A percentile compares a stretch with the other conserved stretches of the same genome.
Evolutionary conservation across 176 grass and related monocot species (phyloP).

Genomic region (Pontederia paniculata): DNA sequence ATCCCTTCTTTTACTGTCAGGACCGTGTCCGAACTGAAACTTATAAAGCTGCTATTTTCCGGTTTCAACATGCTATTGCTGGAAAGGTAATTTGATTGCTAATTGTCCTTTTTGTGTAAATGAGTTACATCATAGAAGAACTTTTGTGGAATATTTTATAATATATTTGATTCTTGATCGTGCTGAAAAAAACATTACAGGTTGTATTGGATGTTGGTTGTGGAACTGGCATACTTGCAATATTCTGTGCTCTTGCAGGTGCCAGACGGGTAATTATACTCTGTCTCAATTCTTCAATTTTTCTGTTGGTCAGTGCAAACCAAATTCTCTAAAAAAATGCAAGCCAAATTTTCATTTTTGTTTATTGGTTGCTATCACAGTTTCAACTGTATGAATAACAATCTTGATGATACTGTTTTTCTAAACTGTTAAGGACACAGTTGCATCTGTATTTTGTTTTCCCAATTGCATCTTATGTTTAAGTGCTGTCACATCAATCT

Average conservation of each 20-base stretch:
- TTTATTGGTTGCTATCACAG: too few species aligned
- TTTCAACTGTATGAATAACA: background rate
- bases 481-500: too few species aligned
- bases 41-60: slow-evolving; percentile 88
- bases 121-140: background rate
- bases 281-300: slow-evolving; percentile 14
- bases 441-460: too few species aligned
- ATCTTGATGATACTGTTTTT: too few species aligned
- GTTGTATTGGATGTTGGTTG: slow-evolving; percentile 98
- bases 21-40: slow-evolving; percentile 81
- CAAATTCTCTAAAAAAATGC: too few species aligned
- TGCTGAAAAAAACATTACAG: slow-evolving; percentile 25
- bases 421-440: too few species aligned
- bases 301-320: background rate
- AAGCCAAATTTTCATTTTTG: too few species aligned
- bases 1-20: slow-evolving; percentile 41
- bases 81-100: slow-evolving; percentile 49
- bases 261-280: slow-evolving; percentile 68
- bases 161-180: background rate
- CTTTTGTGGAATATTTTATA: slow-evolving; percentile 14
- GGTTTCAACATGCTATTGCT: slow-evolving; percentile 71
- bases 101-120: slow-evolving; percentile 6
- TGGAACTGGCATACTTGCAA: slow-evolving; percentile 88
- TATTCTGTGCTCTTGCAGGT: slow-evolving; percentile 92
- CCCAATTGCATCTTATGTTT: too few species aligned